These are phyloP conservation scores for Pulveroboletus sp. DNA, from an alignment of 768 basidiomycete genomes.

Conservation along the genomic window DNA sequence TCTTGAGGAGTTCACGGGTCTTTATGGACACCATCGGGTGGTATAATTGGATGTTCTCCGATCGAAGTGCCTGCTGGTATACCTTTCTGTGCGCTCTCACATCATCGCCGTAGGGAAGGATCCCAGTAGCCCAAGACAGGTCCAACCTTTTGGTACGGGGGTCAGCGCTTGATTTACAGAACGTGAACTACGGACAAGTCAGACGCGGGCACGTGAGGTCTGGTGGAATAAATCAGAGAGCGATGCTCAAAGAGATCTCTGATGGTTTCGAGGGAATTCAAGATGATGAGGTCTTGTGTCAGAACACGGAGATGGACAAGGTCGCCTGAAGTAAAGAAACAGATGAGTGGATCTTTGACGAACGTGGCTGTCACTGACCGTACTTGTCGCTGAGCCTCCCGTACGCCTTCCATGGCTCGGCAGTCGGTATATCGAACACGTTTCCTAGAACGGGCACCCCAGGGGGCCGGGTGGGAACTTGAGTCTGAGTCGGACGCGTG, in stretches of 20 bases:
- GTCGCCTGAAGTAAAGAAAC: too few species aligned
- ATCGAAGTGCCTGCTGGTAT: conserved; percentile 22
- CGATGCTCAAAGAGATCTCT: conserved; percentile 27
- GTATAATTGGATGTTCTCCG: conserved; percentile 10
- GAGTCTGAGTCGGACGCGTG: too few species aligned
- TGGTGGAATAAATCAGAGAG: conserved; percentile 28
- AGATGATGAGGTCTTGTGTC: conserved; percentile 20
- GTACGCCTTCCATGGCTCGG: not conserved
- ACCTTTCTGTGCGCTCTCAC: conserved; percentile 24
- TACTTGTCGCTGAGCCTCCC: conserved; percentile 1
- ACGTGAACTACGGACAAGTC: conserved; percentile 10
- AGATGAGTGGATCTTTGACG: too few species aligned
- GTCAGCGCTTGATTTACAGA: not conserved
- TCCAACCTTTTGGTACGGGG: not conserved
- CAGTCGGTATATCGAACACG: conserved; percentile 1
- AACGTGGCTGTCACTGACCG: too few species aligned
- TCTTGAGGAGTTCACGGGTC: conserved; percentile 13
- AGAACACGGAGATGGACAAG: conserved; percentile 20
- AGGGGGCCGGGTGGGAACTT: not conserved
- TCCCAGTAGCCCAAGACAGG: conserved; percentile 4
- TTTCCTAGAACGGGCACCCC: not conserved
- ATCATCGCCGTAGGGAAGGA: conserved; percentile 16
- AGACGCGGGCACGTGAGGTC: conserved; percentile 12
- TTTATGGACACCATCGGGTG: conserved; percentile 18
- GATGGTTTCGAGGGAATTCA: conserved; percentile 25